A percentile compares a stretch with the other conserved stretches of the same genome.
phyloP scores from a whole-genome alignment of 495 filamentous ascomycete genomes.

The Aspergillus taichungensis region DNA sequence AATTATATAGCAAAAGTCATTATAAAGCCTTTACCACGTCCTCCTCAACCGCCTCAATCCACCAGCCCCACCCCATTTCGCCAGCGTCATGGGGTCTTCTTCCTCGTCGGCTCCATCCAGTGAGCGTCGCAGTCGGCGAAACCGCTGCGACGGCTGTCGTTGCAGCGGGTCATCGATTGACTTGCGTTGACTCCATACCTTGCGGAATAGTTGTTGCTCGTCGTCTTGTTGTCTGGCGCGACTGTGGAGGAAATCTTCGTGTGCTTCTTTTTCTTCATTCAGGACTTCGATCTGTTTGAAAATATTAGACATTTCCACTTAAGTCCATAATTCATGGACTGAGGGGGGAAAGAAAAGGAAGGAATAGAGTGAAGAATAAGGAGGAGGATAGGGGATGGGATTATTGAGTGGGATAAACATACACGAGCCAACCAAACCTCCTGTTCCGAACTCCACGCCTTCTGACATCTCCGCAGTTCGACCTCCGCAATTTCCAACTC shows the following conservation, averaged over 20 bases:
- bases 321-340: too few species aligned
- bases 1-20: too few species aligned
- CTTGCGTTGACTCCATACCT: constrained; percentile 25
- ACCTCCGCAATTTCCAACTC: constrained; percentile 22
- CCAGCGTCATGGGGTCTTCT: background rate
- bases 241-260: constrained; percentile 24
- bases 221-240: constrained; percentile 31
- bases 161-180: constrained; percentile 10
- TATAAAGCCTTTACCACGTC: too few species aligned
- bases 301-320: too few species aligned
- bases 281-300: constrained; percentile 24
- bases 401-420: constrained; percentile 8
- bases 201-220: constrained; percentile 33
- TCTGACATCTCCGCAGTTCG: constrained; percentile 31
- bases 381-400: background rate
- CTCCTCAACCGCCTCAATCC: too few species aligned
- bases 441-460: constrained; percentile 37
- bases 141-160: background rate
- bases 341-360: too few species aligned
- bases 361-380: background rate
- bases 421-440: constrained; percentile 34
- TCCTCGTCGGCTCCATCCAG: background rate
- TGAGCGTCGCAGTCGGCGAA: background rate
- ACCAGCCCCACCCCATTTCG: background rate
- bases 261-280: constrained; percentile 33